Base-by-base conservation (phyloP, 805 yeast genomes). In the Priceomyces castillae region DNA sequence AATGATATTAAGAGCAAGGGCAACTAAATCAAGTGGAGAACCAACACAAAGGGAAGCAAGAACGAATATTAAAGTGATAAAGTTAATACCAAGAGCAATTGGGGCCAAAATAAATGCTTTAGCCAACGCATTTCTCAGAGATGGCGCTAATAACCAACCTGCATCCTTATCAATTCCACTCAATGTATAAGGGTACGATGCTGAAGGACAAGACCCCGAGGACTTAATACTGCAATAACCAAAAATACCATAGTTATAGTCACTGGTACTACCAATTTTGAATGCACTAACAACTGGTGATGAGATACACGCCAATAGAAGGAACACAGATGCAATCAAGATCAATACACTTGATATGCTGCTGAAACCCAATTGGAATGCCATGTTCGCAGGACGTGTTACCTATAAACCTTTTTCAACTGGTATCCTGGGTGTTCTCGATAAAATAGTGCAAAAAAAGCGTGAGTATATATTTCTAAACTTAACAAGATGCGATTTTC, bases 21-120 rank as follows among this genome's bases (percentile, higher is more conserved):
- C 69, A 30, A 79, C 37, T 7, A 77, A 50, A 23, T 59, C 47
- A 7, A 57, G 44, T 10, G 60, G 54, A 34, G 48, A 48, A 16
- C 51, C 49, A 30, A 51, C 44, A 45, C 59, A 64, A 39, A 66
- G 62, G 20, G 64, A 52, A 2, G 54, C 48, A 7, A 57, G 17
- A 1, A 64, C 50, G 41, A 61, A 40, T 0, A 64, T 37, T 33
- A 67, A 48, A 4, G 61, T 49, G 36, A 70, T 35, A 34, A 85
- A 71, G 10, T 80, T 77, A 35, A 86, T 53, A 4, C 84, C 86
- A 10, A 82, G 81, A 17, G 90, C 82, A 23, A 85, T 69, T 1
- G 94, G 94, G 10, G 77, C 69, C 25, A 82, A 67, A 22, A 86
- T 71, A 37, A 86, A 64, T 17, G 79, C 67, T 47, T 77, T 71